Evolutionary conservation across 1,139 yeast species (phyloP).

Genomic region (Arxiozyma telluris): DNA sequence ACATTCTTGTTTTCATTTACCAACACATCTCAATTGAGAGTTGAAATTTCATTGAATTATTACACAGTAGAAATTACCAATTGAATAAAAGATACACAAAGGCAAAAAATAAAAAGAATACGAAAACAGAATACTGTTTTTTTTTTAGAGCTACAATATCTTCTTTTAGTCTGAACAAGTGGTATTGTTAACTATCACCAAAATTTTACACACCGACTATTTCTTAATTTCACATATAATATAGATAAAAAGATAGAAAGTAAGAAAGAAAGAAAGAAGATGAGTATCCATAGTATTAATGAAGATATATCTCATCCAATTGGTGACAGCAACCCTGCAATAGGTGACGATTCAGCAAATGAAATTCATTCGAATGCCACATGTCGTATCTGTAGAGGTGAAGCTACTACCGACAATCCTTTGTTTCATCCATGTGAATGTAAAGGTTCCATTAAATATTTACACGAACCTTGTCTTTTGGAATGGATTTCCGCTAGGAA

Average conservation of each 20-base stretch:
- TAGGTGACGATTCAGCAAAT: neutral
- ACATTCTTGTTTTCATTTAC: no score
- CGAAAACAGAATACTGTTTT: neutral
- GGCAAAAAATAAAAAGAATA: neutral
- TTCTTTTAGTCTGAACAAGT: neutral
- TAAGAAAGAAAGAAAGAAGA: neutral
- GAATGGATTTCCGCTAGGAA: slow-evolving; percentile 61
- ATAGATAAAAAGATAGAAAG: neutral
- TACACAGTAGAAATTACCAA: neutral
- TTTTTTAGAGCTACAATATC: no score
- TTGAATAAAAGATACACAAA: neutral
- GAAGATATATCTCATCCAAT: neutral
- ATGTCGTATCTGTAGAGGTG: slow-evolving; percentile 93
- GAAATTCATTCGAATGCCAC: slow-evolving; percentile 34
- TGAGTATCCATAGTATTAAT: neutral
- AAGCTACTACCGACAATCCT: slow-evolving; percentile 71
- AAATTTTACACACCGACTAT: neutral
- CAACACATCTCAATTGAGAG: neutral
- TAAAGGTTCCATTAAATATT: slow-evolving; percentile 84
- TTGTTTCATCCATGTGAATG: slow-evolving; percentile 89
- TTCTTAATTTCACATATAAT: neutral
- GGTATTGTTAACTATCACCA: neutral
- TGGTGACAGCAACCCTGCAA: neutral
- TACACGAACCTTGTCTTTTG: slow-evolving; percentile 83
- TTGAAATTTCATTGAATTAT: no score